Evolutionary conservation across 352 stramenopile genomes (phyloP), one percentile per base, ranked within the genome.

Genomic region (Globisporangium radiosum): DNA sequence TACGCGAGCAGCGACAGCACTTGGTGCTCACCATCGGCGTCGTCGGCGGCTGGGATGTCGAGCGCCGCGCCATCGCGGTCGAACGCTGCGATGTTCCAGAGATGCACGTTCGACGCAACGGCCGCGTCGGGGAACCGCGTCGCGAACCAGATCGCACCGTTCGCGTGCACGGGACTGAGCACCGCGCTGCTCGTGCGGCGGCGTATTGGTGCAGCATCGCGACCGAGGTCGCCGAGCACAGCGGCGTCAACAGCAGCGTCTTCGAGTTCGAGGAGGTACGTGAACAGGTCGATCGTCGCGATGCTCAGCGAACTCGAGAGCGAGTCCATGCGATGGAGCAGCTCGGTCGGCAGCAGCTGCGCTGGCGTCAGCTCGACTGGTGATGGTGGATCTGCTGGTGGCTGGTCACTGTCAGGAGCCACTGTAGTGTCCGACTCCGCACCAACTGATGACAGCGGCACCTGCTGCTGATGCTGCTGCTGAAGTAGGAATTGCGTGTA

Each of bases 1-100:
- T 95, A 95, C 52, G 81, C 89, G 14, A 95, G 65, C 15, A 93
- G 58, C 44, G 85, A 95, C 2, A 93, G 63, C 48, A 93, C 83
- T 53, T 91, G 83, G 52, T 83, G 69, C 53, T 90, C 79, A 56
- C 77, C 72, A 8, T 44, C 40, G 40, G 7, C 40, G 54, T 87
- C 76, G 17, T 84, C 74, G 15, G 74, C 75, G 42, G 70, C 70
- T 0, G 81, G 81, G 39, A 92, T 88, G 43, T 89, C 80, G 14
- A 85, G 61, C n/a, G 72, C 56, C 19, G 54, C 61, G 44, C 73
- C 66, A 42, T 69, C 72, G 5, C 66, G 66, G 15, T 77, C 72
- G 54, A 92, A 92, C 4, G 69, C 83, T 39, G 76, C 75, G 51
- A 90, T 91, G 60, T 89, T 90, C 81, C 81, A 93, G 44, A 93